Evolutionary conservation across 2,329 filamentous ascomycete species (phyloP).

Genomic region (Sporothrix schenckii): DNA sequence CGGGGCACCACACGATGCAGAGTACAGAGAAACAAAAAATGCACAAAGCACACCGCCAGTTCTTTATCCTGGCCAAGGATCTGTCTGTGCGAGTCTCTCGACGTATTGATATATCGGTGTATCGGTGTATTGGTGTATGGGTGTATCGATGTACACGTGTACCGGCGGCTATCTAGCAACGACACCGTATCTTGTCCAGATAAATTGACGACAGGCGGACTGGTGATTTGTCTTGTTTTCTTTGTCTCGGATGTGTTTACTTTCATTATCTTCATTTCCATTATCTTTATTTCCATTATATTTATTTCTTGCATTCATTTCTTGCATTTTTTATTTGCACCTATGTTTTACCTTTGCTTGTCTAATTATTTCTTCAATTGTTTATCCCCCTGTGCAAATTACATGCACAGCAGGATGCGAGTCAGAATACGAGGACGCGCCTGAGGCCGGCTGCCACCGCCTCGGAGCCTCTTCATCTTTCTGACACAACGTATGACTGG

Average conservation of each 20-base stretch:
- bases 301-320: not conserved
- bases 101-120: not conserved
- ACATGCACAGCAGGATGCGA: too few relatives aligned
- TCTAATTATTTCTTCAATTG: too few relatives aligned
- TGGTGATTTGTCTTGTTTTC: too few relatives aligned
- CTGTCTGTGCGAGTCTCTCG: constrained; percentile 1
- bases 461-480: too few relatives aligned
- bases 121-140: too few relatives aligned
- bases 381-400: too few relatives aligned
- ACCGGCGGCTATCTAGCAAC: not conserved
- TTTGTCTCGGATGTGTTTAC: too few relatives aligned
- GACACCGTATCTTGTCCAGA: not conserved
- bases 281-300: not conserved
- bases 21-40: not conserved
- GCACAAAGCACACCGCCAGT: constrained; percentile 12
- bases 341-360: too few relatives aligned
- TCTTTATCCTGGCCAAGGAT: not conserved
- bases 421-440: too few relatives aligned
- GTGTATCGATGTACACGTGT: too few relatives aligned
- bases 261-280: not conserved
- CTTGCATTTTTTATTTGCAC: not conserved
- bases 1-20: not conserved
- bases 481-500: too few relatives aligned
- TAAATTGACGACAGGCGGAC: not conserved
- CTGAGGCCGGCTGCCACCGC: too few relatives aligned